Conservation (phyloP, 2,329 filamentous ascomycete genomes). For the Waltergamsia citrina region DNA sequence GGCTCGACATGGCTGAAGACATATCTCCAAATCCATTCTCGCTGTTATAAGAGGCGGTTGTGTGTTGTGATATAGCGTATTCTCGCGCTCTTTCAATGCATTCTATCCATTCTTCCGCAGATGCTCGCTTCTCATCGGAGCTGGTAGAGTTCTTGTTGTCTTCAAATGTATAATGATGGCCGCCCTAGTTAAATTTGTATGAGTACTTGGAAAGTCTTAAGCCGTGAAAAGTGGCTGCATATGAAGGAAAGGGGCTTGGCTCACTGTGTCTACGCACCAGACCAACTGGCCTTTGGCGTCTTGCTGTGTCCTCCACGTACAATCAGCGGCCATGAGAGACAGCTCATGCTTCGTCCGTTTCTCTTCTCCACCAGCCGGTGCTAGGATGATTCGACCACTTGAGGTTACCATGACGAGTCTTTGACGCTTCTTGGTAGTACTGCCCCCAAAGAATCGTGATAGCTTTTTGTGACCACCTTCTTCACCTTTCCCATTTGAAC, state of each 20-base stretch:
- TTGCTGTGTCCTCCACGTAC: conserved; percentile 67
- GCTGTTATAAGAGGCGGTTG: conserved; percentile 53
- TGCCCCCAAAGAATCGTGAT: conserved; percentile 86
- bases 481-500: conserved; percentile 60
- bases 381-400: conserved; percentile 79
- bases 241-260: conserved; percentile 28
- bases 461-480: conserved; percentile 79
- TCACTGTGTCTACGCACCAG: conserved; percentile 90
- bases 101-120: conserved; percentile 87
- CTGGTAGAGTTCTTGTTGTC: conserved; percentile 63
- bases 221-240: background rate
- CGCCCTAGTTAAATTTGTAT: too few species aligned
- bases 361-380: conserved; percentile 85
- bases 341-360: conserved; percentile 93
- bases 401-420: conserved; percentile 92
- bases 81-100: conserved; percentile 80
- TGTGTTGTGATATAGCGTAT: conserved; percentile 66
- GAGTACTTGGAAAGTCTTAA: too few species aligned
- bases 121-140: conserved; percentile 53
- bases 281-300: conserved; percentile 82
- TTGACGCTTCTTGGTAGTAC: conserved; percentile 84
- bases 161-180: conserved; percentile 89
- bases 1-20: conserved; percentile 65
- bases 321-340: conserved; percentile 68
- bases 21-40: conserved; percentile 62